Evolutionary conservation across 768 basidiomycete genomes (phyloP), one percentile per base, ranked within the genome.

Genomic region (Hortiboletus campestris): DNA sequence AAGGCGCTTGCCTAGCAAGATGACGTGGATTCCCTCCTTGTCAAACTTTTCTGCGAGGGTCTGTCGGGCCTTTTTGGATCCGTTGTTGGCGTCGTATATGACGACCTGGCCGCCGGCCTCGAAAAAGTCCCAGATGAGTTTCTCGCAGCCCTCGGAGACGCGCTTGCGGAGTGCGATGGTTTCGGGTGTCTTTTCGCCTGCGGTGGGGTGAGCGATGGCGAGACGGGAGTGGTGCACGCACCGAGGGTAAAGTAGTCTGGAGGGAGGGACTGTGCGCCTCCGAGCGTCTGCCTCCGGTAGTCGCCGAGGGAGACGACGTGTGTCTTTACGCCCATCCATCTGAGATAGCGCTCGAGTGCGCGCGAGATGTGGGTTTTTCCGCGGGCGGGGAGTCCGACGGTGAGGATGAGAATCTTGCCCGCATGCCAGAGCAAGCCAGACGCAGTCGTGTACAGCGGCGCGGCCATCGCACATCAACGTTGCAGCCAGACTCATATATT

Each of bases 81-180:
- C 94, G 63, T 98, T 98, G 67, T 99, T 99, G 29, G 97, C 97
- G 69, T 99, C 97, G 75, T 98, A 98, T 59, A 99, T 95, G 36
- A 96, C 93, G 25, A 98, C 95, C 71, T 99, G 97, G 0, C 96
- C 97, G 6, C 92, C 89, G 3, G 72, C 74, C 55, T 81, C 79
- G 72, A 96, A 98, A 73, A 89, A 97, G 59, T 93, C 84, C 83
- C 84, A 88, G 40, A 98, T 93, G 46, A 87, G 76, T 69, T 89
- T 80, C 74, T 98, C 94, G 59, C 97, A 91, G n/a, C 88, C 91
- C 1, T 80, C 78, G 41, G 86, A 83, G 59, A 96, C 84, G 63
- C 78, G 82, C 62, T 83, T 79, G 49, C 97, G 78, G 41, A 98
- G 75, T 35, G 79, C 82, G 52, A 90, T 78, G 0, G 97, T 98